These are phyloP conservation scores for Pestalotiopsis sp. DNA, from an alignment of 2,329 filamentous ascomycete species.

Conservation along the genomic window DNA sequence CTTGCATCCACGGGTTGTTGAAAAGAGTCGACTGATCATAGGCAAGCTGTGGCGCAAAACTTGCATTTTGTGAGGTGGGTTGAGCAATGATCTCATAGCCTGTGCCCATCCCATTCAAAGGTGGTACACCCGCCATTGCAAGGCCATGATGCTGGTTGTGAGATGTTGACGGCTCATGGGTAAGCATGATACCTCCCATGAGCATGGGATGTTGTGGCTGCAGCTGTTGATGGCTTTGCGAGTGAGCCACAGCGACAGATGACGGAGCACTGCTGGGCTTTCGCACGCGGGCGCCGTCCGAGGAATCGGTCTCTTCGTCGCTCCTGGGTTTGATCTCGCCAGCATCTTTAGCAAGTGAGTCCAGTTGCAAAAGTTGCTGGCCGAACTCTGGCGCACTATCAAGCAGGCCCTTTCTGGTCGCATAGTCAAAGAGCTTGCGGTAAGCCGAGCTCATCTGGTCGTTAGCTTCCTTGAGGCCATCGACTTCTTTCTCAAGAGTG, in stretches of 20 bases:
- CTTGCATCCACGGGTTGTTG: constrained; percentile 25
- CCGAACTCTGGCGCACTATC: constrained; percentile 60
- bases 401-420: constrained; percentile 59
- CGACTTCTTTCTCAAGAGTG: constrained; percentile 70
- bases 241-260: constrained; percentile 5
- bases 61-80: constrained; percentile 55
- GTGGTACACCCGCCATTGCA: constrained; percentile 1
- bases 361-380: constrained; percentile 62
- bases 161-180: constrained; percentile 22
- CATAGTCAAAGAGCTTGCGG: constrained; percentile 65
- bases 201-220: constrained; percentile 11
- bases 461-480: constrained; percentile 69
- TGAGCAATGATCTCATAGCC: constrained; percentile 54
- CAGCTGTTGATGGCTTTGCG: not conserved
- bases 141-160: constrained; percentile 5
- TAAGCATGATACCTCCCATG: constrained; percentile 31
- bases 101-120: constrained; percentile 14
- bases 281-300: constrained; percentile 23
- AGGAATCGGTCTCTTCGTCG: constrained; percentile 31
- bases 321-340: constrained; percentile 30
- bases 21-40: constrained; percentile 23
- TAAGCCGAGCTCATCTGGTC: constrained; percentile 77
- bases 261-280: constrained; percentile 10
- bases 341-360: constrained; percentile 53
- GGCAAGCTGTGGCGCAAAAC: constrained; percentile 48